A percentile compares a stretch with the other conserved stretches of the same genome.
These are phyloP conservation scores for Gynandropsis gynandra DNA, from an alignment of 345 rosid species.

Conservation along the genomic window DNA sequence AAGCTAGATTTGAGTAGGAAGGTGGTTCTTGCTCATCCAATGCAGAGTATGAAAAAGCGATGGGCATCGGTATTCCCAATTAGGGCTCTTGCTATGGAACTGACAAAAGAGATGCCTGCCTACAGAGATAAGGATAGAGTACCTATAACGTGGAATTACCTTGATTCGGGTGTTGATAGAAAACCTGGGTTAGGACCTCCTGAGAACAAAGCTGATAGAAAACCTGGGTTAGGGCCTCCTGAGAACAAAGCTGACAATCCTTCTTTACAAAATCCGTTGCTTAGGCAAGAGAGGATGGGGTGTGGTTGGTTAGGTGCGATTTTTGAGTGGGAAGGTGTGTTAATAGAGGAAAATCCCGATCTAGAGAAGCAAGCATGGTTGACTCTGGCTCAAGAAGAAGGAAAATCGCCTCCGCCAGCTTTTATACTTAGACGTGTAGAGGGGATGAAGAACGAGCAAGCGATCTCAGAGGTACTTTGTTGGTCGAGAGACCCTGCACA, in stretches of 20 bases:
- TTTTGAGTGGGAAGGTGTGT: conserved; percentile 95
- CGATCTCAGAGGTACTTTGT: conserved; percentile 89
- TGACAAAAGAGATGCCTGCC: conserved; percentile 65
- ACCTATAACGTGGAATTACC: conserved; percentile 42
- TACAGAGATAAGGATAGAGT: conserved; percentile 45
- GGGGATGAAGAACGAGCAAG: conserved; percentile 97
- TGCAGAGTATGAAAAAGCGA: conserved; percentile 29
- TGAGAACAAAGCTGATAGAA: conserved; percentile 76
- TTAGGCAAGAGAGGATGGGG: conserved; percentile 93
- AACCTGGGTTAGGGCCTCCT: conserved; percentile 78
- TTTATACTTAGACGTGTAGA: conserved; percentile 62
- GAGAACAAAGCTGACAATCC: conserved; percentile 81
- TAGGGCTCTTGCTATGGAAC: conserved; percentile 63
- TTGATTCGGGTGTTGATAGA: conserved; percentile 35
- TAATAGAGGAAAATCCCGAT: conserved; percentile 73
- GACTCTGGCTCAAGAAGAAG: conserved; percentile 82
- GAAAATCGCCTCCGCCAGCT: conserved; percentile 71
- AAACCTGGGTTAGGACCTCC: conserved; percentile 81
- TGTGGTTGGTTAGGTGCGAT: conserved; percentile 98
- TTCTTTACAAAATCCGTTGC: conserved; percentile 73
- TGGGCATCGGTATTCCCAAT: conserved; percentile 26
- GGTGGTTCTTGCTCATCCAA: conserved; percentile 26
- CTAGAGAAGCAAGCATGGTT: conserved; percentile 82
- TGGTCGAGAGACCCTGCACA: conserved; percentile 88
- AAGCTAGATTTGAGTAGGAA: conserved; percentile 34